Percentiles rank a stretch among this genome's conserved stretches.
Conservation (phyloP, 1,284 basidiomycete genomes). For the Grifola frondosa region DNA sequence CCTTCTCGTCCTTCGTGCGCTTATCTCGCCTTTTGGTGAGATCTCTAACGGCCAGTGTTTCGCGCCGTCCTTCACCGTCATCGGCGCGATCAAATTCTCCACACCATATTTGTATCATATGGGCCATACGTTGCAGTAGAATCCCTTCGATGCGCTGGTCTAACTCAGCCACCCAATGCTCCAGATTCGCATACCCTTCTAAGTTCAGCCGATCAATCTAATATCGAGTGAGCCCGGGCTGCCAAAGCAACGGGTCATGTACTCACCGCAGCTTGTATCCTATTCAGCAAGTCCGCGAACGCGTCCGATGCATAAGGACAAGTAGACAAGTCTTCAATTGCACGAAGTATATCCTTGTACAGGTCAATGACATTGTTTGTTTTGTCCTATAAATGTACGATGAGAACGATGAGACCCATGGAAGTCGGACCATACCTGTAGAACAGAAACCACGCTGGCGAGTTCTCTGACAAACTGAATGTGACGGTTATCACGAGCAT, state of each 20-base stretch:
- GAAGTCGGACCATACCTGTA: too few relatives aligned
- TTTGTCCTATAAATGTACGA: slow-evolving; percentile 68
- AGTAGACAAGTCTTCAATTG: slow-evolving; percentile 84
- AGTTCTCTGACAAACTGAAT: slow-evolving; percentile 95
- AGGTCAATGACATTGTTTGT: slow-evolving; percentile 91
- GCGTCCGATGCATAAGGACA: slow-evolving; percentile 85
- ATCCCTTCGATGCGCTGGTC: slow-evolving; percentile 87
- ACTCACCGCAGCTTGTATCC: slow-evolving; percentile 84
- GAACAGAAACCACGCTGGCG: slow-evolving; percentile 85
- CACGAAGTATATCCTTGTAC: slow-evolving; percentile 81
- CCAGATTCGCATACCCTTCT: slow-evolving; percentile 97
- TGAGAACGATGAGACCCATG: slow-evolving; percentile 14
- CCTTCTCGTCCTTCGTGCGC: slow-evolving; percentile 73
- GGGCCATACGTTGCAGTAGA: slow-evolving; percentile 74
- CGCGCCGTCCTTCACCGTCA: slow-evolving; percentile 60
- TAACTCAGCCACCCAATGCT: slow-evolving; percentile 90
- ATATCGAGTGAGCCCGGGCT: neutral
- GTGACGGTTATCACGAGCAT: slow-evolving; percentile 85
- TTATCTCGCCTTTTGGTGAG: slow-evolving; percentile 66
- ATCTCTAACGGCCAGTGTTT: slow-evolving; percentile 50
- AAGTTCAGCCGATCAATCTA: slow-evolving; percentile 93
- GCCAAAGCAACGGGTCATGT: neutral
- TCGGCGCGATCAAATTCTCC: slow-evolving; percentile 77
- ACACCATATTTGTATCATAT: slow-evolving; percentile 88
- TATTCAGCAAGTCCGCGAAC: slow-evolving; percentile 76